Base-by-base conservation (phyloP, 106 monocot genomes). In the Allium sativum region DNA sequence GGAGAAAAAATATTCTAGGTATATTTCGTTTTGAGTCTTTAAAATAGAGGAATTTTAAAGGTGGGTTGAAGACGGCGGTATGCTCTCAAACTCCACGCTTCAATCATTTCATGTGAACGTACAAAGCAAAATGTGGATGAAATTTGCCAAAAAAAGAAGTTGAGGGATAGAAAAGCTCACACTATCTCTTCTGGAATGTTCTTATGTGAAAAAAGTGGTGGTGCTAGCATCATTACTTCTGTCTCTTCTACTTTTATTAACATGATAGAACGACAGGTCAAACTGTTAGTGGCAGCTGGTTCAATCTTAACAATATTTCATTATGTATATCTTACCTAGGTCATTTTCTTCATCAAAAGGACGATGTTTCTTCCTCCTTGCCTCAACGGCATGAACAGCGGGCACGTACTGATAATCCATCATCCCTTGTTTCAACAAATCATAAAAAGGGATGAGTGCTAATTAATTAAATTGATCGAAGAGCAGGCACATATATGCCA, bases 341-440 rank as follows among this genome's bases (percentile, higher is more conserved):
- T 66, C 45, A 56, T 58, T 22, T n/a, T 70, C 73, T 19, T 51
- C 63, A 31, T 71, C 70, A 3, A 42, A 53, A 12, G 41, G 70
- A 70, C 56, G 50, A 43, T 68, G 66, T 68, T 76, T 90, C 55
- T 73, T 83, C 31, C 44, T 75, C 67, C 68, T 75, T 1, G 68
- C 50, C 50, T 78, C 82, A 0, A 87, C 87, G 4, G 90, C 87
- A 65, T 91, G 95, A 11, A 96, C 84, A 7, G 86, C 64, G 45
- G 87, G 56, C 46, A 96, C 90, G 73, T 91, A 71, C 45, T 96
- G 95, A 72, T 87, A 96, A 61, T 96, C 95, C 48, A 69, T 87
- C 95, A 96, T 87, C 11, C 95, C 90, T 90, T 40, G 41, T 66
- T 58, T 19, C 40, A n/a, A 42, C 13, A 71, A 64, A 56, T 21